Evolutionary conservation across 768 basidiomycete genomes (phyloP).

Genomic region (Suillus plorans): DNA sequence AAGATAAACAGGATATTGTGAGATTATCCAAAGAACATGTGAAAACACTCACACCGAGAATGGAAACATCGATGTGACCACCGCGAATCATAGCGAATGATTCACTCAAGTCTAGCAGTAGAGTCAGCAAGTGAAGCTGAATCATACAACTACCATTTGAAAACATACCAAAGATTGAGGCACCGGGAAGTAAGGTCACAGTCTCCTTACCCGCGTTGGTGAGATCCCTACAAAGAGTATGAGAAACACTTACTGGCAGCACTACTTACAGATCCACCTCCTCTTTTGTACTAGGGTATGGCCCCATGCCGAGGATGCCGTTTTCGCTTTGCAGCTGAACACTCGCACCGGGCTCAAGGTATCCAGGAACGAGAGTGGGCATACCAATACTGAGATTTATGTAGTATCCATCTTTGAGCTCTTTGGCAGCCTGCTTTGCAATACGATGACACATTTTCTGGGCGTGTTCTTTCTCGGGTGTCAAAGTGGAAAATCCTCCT

Average conservation of each 20-base stretch:
- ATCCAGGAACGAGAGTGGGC: slow-evolving; percentile 85
- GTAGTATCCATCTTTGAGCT: slow-evolving; percentile 84
- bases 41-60: slow-evolving; percentile 71
- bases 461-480: slow-evolving; percentile 54
- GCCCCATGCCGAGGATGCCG: slow-evolving; percentile 86
- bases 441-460: slow-evolving; percentile 67
- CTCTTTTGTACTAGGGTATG: slow-evolving; percentile 74
- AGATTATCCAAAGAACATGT: not conserved
- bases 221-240: slow-evolving; percentile 58
- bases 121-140: slow-evolving; percentile 2
- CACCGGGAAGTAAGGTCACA: slow-evolving; percentile 88
- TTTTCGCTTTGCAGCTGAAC: slow-evolving; percentile 95
- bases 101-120: slow-evolving; percentile 73
- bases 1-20: slow-evolving; percentile 7
- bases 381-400: slow-evolving; percentile 92
- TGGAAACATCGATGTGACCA: slow-evolving; percentile 91
- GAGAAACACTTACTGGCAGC: not conserved
- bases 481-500: slow-evolving; percentile 53
- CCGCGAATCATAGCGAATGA: slow-evolving; percentile 98
- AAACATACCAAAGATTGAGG: slow-evolving; percentile 80
- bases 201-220: slow-evolving; percentile 97
- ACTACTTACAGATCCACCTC: slow-evolving; percentile 73
- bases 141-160: not conserved
- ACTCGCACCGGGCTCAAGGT: slow-evolving; percentile 65
- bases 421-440: slow-evolving; percentile 84